Conservation (phyloP, 1,284 basidiomycete species). For the Irpex rosettiformis region DNA sequence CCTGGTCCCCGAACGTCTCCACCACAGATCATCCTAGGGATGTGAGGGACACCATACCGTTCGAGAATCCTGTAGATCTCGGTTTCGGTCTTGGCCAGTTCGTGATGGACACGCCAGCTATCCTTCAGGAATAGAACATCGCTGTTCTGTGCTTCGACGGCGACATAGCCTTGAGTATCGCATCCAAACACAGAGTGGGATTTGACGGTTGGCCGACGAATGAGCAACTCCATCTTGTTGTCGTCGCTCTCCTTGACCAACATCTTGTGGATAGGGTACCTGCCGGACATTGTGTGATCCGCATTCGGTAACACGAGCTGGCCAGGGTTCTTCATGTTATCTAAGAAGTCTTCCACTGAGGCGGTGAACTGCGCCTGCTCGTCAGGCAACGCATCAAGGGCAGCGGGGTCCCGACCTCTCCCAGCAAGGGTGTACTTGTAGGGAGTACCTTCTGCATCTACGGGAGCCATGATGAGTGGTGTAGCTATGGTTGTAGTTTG, state of each 20-base stretch:
- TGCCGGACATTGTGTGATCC: not conserved
- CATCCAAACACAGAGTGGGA: not conserved
- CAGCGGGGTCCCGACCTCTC: conserved; percentile 23
- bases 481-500: not conserved
- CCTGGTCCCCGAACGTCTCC: not conserved
- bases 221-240: not conserved
- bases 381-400: conserved; percentile 5
- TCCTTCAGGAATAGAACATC: conserved; percentile 4
- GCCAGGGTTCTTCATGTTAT: not conserved
- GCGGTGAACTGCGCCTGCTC: not conserved
- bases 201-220: not conserved
- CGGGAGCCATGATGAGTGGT: not conserved
- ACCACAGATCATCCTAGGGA: not conserved
- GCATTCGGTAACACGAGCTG: not conserved
- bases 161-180: conserved; percentile 2
- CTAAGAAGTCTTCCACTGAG: not conserved
- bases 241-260: not conserved
- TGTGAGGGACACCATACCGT: not conserved
- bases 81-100: not conserved
- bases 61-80: not conserved
- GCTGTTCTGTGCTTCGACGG: not conserved
- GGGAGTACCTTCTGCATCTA: not conserved
- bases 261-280: not conserved
- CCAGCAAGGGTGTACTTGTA: not conserved
- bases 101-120: not conserved